Conservation (phyloP, 2,329 filamentous ascomycete genomes). For the Trichoderma aggressivum region DNA sequence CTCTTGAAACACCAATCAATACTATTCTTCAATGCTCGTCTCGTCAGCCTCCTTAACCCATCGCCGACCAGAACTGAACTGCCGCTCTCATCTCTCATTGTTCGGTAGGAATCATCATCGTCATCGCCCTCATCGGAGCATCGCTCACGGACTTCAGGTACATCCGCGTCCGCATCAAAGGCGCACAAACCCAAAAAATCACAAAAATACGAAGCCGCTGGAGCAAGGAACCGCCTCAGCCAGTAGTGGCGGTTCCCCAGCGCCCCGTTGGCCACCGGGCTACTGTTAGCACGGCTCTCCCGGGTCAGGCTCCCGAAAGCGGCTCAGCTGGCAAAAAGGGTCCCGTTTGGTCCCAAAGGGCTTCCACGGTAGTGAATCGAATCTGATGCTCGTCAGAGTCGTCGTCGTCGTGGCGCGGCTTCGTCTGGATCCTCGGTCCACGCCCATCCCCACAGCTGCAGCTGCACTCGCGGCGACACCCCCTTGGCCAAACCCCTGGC, state of each 20-base stretch:
- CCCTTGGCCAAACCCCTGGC: slow-evolving; percentile 14
- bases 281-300: background rate
- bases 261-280: background rate
- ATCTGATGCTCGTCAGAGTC: slow-evolving; percentile 8
- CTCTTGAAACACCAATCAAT: slow-evolving; percentile 4
- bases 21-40: background rate
- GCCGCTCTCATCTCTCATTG: background rate
- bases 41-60: background rate
- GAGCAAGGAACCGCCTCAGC: background rate
- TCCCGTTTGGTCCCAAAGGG: background rate
- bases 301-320: slow-evolving; percentile 17
- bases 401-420: slow-evolving; percentile 4
- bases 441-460: slow-evolving; percentile 16
- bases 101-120: background rate
- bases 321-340: slow-evolving; percentile 13
- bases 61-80: background rate
- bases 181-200: background rate
- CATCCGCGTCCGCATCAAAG: background rate
- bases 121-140: background rate
- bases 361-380: background rate
- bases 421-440: slow-evolving; percentile 3
- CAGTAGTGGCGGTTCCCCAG: background rate
- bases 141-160: background rate
- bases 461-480: slow-evolving; percentile 1
- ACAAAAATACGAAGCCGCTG: background rate